Evolutionary conservation across 768 basidiomycete species (phyloP), one percentile per base, ranked within the genome.

Genomic region (Lenzites betulinus): DNA sequence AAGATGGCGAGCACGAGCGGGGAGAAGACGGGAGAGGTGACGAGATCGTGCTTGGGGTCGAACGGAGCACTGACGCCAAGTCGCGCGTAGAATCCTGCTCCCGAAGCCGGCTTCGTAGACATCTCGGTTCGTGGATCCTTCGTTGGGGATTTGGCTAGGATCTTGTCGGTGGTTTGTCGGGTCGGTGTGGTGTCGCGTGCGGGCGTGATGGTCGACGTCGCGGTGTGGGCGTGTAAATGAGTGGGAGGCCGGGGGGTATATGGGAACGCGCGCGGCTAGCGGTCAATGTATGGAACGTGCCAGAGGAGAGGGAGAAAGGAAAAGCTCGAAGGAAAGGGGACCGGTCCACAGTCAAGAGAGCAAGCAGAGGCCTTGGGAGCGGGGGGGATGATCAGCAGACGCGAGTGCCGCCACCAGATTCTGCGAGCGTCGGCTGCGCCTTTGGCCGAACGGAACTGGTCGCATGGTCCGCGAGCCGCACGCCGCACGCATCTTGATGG

Each of bases 21-120:
- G 3, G 79, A 73, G 54, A 87, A 64, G 64, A 83, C 51, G 7
- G 78, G 79, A 0, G 83, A 85, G 6, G 85, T 80, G 53, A 85
- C 80, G 64, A 77, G 67, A 54, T 66, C 59, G 57, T 71, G 72
- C 3, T 69, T 56, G 1, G 71, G 66, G 67, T 82, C 80, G 61
- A 82, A 82, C 7, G 80, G 76, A 15, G 67, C 26, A 33, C 68
- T 53, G 41, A 78, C 75, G n/a, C 77, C 78, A 30, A 78, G 55
- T 48, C 57, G 46, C 20, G 61, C 18, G 61, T 66, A 69, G 50
- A 67, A 41, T 9, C 51, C 62, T 53, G 48, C 58, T 51, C 57
- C 36, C 46, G 36, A 43, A 36, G 51, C 51, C 15, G 35, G 44
- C 35, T 59, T 59, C 35, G 43, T 39, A 7, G 58, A 9, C 58